A percentile compares a stretch with the other conserved stretches of the same genome.
Conservation (phyloP, 2,329 filamentous ascomycete species). For the Chlorencoelia australis region DNA sequence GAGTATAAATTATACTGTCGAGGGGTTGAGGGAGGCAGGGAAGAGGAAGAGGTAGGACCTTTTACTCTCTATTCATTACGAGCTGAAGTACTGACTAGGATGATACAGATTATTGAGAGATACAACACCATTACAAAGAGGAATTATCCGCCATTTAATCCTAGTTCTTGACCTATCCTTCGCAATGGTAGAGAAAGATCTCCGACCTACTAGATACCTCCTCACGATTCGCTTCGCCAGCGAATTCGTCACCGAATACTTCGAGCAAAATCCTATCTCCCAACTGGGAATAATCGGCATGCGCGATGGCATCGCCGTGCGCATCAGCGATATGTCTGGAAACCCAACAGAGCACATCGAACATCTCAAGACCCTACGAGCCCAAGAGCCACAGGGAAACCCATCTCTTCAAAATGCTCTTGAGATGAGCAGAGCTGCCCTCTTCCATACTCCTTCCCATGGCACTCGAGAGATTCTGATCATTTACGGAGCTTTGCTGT, state of each 20-base stretch:
- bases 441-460: constrained; percentile 90
- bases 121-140: constrained; percentile 88
- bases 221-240: constrained; percentile 73
- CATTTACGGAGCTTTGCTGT: constrained; percentile 82
- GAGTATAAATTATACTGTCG: constrained; percentile 60
- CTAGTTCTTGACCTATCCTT: constrained; percentile 86
- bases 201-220: constrained; percentile 78
- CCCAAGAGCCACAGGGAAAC: constrained; percentile 61
- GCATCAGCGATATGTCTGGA: constrained; percentile 81
- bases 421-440: constrained; percentile 82
- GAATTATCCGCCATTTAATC: constrained; percentile 94
- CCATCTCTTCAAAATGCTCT: constrained; percentile 88
- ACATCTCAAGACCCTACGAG: constrained; percentile 56
- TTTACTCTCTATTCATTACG: background rate
- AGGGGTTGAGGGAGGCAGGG: constrained; percentile 67
- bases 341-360: constrained; percentile 84
- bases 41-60: constrained; percentile 59
- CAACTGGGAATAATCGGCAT: constrained; percentile 89
- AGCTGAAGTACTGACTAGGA: background rate
- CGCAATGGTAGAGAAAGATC: constrained; percentile 91
- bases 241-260: constrained; percentile 88
- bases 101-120: constrained; percentile 67
- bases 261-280: constrained; percentile 97
- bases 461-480: constrained; percentile 89
- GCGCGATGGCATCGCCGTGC: constrained; percentile 79